Evolutionary conservation across 768 basidiomycete species (phyloP).

Genomic region (Podaxis pistillaris): DNA sequence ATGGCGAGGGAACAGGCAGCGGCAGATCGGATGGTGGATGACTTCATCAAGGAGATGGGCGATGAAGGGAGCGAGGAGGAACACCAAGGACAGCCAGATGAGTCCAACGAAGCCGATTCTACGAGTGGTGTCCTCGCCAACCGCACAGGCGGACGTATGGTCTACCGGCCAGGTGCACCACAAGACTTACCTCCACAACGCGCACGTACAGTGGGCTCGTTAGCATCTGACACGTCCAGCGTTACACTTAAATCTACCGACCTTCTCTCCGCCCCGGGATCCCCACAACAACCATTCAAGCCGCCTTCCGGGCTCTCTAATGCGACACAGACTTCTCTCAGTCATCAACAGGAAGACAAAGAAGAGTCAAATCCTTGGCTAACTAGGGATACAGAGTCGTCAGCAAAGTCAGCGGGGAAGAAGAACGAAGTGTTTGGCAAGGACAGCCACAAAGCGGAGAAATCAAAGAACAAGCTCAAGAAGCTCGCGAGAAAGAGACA

Average conservation of each 20-base stretch:
- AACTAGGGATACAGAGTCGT: slow-evolving; percentile 26
- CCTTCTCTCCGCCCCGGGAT: slow-evolving; percentile 39
- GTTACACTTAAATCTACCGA: slow-evolving; percentile 65
- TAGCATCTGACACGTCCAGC: slow-evolving; percentile 60
- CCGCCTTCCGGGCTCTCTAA: slow-evolving; percentile 15
- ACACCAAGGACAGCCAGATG: slow-evolving; percentile 17
- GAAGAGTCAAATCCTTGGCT: slow-evolving; percentile 81
- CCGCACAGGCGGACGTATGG: slow-evolving; percentile 67
- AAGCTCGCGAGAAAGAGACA: slow-evolving; percentile 58
- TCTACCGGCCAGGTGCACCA: slow-evolving; percentile 53
- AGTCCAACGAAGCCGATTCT: slow-evolving; percentile 22
- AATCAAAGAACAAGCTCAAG: slow-evolving; percentile 73
- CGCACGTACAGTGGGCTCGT: slow-evolving; percentile 22
- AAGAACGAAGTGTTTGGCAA: slow-evolving; percentile 77
- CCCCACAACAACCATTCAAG: slow-evolving; percentile 22
- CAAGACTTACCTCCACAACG: slow-evolving; percentile 23
- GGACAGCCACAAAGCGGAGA: slow-evolving; percentile 54
- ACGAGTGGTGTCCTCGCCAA: slow-evolving; percentile 42
- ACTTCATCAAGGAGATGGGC: slow-evolving; percentile 71
- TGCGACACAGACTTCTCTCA: not conserved
- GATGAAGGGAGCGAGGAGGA: slow-evolving; percentile 30
- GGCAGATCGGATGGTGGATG: slow-evolving; percentile 64
- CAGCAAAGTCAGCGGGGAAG: slow-evolving; percentile 54
- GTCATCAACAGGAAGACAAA: not conserved
- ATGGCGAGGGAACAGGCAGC: slow-evolving; percentile 62